Evolutionary conservation across 177 flowering plant species (phyloP).

Genomic region (Telopea speciosissima): DNA sequence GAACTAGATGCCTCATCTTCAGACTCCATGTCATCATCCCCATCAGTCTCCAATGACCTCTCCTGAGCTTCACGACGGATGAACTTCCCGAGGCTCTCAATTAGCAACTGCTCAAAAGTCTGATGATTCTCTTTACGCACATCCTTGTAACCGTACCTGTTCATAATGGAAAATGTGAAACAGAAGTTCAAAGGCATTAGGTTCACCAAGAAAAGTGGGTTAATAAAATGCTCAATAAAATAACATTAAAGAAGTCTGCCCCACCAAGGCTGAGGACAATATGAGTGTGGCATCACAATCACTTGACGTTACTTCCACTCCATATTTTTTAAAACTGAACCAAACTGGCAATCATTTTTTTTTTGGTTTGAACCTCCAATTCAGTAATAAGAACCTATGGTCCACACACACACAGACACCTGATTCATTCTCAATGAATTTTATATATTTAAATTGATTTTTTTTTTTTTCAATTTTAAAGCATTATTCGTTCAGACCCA

Average conservation of each 20-base stretch:
- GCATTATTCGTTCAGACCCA: no score
- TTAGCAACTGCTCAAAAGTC: slow-evolving; percentile 87
- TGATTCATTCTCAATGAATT: no score
- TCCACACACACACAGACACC: no score
- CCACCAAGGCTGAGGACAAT: neutral
- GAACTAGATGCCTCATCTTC: slow-evolving; percentile 46
- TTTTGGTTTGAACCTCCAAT: neutral
- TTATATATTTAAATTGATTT: no score
- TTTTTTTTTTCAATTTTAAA: no score
- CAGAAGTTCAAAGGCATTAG: neutral
- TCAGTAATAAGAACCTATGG: neutral
- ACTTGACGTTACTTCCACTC: neutral
- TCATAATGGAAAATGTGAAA: neutral
- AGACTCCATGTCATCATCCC: slow-evolving; percentile 57
- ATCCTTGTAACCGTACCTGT: slow-evolving; percentile 99
- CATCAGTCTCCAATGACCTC: slow-evolving; percentile 83
- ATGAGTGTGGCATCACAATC: no score
- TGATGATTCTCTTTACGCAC: slow-evolving; percentile 89
- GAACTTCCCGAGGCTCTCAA: slow-evolving; percentile 96
- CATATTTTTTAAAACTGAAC: neutral
- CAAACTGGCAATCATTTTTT: no score
- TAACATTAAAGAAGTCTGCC: neutral
- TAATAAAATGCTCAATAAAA: neutral
- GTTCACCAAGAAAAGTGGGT: neutral
- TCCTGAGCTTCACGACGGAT: slow-evolving; percentile 94